These are phyloP conservation scores for Sherardia arvensis DNA, from an alignment of 257 asterid species.

Conservation along the genomic window DNA sequence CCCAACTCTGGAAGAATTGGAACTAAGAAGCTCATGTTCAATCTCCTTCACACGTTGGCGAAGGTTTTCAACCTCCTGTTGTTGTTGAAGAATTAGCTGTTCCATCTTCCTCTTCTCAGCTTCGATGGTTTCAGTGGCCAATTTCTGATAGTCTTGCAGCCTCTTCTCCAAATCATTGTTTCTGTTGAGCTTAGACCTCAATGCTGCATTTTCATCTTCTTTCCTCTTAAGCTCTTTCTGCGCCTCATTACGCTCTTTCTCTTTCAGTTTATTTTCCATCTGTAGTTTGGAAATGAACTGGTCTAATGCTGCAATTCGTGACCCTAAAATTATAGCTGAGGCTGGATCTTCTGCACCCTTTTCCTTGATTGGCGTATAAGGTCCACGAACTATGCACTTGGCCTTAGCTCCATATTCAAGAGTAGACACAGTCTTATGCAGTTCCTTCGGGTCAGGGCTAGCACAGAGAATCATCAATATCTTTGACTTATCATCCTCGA, in stretches of 20 bases:
- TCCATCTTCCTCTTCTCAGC: conserved; percentile 80
- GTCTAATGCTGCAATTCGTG: conserved; percentile 76
- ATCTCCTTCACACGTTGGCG: conserved; percentile 67
- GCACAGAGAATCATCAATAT: conserved; percentile 91
- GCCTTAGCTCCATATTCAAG: conserved; percentile 96
- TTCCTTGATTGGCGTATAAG: conserved; percentile 64
- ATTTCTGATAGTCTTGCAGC: conserved; percentile 51
- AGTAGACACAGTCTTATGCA: conserved; percentile 87
- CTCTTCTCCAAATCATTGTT: conserved; percentile 52
- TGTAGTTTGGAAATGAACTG: conserved; percentile 73
- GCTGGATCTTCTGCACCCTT: conserved; percentile 72
- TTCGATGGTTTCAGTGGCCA: conserved; percentile 51
- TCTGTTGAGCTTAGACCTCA: conserved; percentile 47
- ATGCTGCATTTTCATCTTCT: conserved; percentile 56
- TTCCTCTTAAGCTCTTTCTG: conserved; percentile 46
- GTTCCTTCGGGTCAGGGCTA: conserved; percentile 86
- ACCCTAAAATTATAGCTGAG: conserved; percentile 53
- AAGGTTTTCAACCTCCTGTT: conserved; percentile 60
- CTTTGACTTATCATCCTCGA: conserved; percentile 89
- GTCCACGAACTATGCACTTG: conserved; percentile 82
- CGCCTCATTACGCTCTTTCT: conserved; percentile 56
- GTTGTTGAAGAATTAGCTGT: conserved; percentile 45
- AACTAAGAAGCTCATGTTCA: conserved; percentile 43
- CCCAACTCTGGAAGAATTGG: conserved; percentile 42
- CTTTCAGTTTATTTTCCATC: conserved; percentile 57